phyloP scores from a whole-genome alignment of 192 early-diverging fungal genomes.

The Bifiguratus adelaidae region DNA sequence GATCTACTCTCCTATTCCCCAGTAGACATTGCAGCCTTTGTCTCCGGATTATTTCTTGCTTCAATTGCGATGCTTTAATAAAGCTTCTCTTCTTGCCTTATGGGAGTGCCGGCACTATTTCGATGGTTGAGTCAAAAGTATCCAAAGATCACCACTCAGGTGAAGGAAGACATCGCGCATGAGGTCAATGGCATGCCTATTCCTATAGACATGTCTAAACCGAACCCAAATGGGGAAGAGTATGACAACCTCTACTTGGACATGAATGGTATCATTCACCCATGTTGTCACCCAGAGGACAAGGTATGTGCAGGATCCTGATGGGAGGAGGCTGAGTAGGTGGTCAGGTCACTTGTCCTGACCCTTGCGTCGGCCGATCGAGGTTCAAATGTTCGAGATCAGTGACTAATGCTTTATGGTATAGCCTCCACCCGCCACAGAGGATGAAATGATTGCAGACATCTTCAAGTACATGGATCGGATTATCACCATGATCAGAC shows the following conservation, averaged over 20 bases:
- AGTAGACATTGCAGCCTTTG: too few species aligned
- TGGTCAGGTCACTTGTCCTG: too few species aligned
- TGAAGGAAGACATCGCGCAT: slow-evolving; percentile 61
- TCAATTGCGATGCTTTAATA: too few species aligned
- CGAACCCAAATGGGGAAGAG: slow-evolving; percentile 86
- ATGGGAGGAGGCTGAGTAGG: neutral
- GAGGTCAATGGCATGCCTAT: slow-evolving; percentile 64
- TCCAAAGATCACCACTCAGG: slow-evolving; percentile 53
- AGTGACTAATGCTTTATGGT: too few species aligned
- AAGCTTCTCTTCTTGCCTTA: too few species aligned
- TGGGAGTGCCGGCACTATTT: too few species aligned
- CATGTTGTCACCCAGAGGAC: slow-evolving; percentile 71
- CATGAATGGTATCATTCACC: slow-evolving; percentile 96
- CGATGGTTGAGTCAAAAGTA: slow-evolving; percentile 73
- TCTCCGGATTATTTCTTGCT: too few species aligned
- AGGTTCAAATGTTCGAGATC: too few species aligned
- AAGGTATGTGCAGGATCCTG: slow-evolving; percentile 38
- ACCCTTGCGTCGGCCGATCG: too few species aligned
- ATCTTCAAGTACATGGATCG: slow-evolving; percentile 96
- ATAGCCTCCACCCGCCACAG: slow-evolving; percentile 63
- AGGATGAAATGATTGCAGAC: slow-evolving; percentile 93
- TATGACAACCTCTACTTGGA: slow-evolving; percentile 97
- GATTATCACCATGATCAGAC: slow-evolving; percentile 86
- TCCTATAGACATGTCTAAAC: slow-evolving; percentile 77
- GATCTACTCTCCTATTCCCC: too few species aligned